These are phyloP conservation scores for Coccomyxa sp. DNA, from an alignment of 139 green algal genomes.

Conservation along the genomic window DNA sequence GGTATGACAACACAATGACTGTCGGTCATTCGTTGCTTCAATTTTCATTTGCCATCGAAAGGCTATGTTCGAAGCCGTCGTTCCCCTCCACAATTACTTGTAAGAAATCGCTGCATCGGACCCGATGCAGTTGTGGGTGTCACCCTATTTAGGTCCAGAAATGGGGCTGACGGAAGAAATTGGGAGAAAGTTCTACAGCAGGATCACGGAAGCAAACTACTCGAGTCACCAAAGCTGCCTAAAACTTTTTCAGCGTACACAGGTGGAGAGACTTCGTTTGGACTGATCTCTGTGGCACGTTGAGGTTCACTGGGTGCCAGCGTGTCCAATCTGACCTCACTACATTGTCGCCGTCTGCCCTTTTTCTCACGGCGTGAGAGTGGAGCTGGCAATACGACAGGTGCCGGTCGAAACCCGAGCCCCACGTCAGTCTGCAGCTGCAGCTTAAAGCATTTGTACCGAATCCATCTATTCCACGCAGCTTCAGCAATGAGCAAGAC, in stretches of 20 bases:
- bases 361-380: neutral
- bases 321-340: neutral
- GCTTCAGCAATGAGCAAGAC: neutral
- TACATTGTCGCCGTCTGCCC: neutral
- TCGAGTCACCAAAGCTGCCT: neutral
- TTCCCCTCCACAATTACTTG: slow-evolving; percentile 1
- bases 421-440: neutral
- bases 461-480: neutral
- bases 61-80: neutral
- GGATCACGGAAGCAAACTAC: neutral
- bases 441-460: neutral
- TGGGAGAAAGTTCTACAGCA: neutral
- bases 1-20: neutral
- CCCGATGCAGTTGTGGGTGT: neutral
- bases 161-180: neutral
- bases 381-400: neutral
- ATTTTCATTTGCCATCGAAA: neutral
- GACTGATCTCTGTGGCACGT: neutral
- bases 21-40: neutral
- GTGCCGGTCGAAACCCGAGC: neutral
- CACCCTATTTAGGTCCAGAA: neutral
- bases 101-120: slow-evolving; percentile 1
- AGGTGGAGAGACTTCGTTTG: neutral
- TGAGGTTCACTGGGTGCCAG: neutral
- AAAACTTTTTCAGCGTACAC: neutral